Base-by-base conservation (phyloP, 306 rosid species). In the Castanea sativa region DNA sequence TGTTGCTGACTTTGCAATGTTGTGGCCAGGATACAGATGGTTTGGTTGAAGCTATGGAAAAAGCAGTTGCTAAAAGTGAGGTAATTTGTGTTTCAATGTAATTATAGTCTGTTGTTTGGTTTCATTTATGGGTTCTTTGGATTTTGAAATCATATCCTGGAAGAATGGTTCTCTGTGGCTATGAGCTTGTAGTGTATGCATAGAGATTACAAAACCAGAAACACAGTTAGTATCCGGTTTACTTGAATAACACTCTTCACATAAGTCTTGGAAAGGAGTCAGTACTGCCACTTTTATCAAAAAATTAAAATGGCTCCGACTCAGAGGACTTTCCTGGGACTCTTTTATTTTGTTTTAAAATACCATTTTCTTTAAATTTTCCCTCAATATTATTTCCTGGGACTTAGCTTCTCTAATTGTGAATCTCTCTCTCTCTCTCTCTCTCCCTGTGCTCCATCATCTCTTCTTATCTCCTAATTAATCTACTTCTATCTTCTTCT, bases 11-110 rank as follows among this genome's bases (percentile, higher is more conserved):
- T 89, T 90, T 90, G 88, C 96, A 89, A 87, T 96, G 88, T 90
- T 89, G 92, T 93, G 92, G 87, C 87, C 98, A 96, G 99, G 99
- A 96, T 87, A 88, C 96, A 73, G 92, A 85, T 88, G 98, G 87
- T 78, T 86, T 96, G 84, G 86, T 82, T 81, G 90, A 90, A 71
- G 98, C 98, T 72, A 91, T 96, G 98, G 92, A 91, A 81, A 88
- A 83, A 64, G 98, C 98, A 58, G 78, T 96, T 71, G 88, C 93
- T 14, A 89, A 92, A 92, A 90, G 91, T 86, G 99, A 96, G 99
- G 99, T 96, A 87, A 88, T 61, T 68, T 69, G 19, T 38, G 58
- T 75, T 70, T 73, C 79, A 69, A 81, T 78, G 78, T 73, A 29
- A 74, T 21, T 57, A 69, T 33, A 69, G 49, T 74, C 69, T 49